Evolutionary conservation across 441 rosid genomes (phyloP), one percentile per base, ranked within the genome.

Genomic region (Geranium incanum): DNA sequence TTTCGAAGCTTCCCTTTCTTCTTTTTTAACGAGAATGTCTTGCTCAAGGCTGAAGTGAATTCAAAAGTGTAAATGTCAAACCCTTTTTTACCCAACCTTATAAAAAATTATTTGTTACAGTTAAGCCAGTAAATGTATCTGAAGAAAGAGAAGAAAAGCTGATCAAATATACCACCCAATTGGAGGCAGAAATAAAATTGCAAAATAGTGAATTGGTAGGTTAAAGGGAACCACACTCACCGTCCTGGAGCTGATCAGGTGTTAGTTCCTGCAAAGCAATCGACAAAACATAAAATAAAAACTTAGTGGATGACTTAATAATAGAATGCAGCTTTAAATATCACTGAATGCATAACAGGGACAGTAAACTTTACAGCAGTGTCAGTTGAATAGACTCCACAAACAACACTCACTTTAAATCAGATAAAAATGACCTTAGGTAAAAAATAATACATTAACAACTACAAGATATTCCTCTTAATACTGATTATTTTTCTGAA

Each of bases 161-260:
- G 43, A 68, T 68, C 36, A n/a, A 60, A 36, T 18, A 11, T 1
- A 21, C 3, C 65, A 13, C 41, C 13, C 11, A 43, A 73, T 48
- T 4, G 62, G 15, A 11, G 67, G 0, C 9, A 37, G 36, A 60
- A 41, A 15, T 11, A 3, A 41, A 13, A 13, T 16, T 19, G 65
- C 64, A 3, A 52, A 64, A 63, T 15, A 11, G 33, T 50, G 4
- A 23, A 18, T 8, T 12, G 50, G 6, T 36, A 68, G 4, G 50
- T 70, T 0, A 62, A 68, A 70, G 63, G 68, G 6, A 45, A 68
- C 66, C 33, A 59, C 74, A 76, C 86, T 77, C 73, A 91, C 97
- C 98, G 77, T 88, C 89, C 81, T 93, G 98, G 66, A 93, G 96
- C 81, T 91, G 96, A 81, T 86, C 86, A 64, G 97, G 93, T 64